Evolutionary conservation across 2,329 filamentous ascomycete species (phyloP).

Genomic region (Colletotrichum brevisporum): DNA sequence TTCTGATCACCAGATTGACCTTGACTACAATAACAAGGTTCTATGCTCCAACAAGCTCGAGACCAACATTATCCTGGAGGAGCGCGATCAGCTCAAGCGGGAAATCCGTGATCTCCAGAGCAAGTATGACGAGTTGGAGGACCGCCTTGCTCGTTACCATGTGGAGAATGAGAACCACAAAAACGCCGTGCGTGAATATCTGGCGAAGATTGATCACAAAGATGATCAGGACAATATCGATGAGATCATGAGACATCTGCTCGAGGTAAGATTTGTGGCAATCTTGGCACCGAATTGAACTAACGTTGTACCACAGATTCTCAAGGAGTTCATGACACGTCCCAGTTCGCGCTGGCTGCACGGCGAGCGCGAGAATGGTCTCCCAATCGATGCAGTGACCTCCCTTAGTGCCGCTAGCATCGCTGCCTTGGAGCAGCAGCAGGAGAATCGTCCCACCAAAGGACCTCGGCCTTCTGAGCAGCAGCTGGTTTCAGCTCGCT

Average conservation of each 20-base stretch:
- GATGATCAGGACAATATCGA: slow-evolving; percentile 36
- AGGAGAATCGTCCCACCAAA: slow-evolving; percentile 14
- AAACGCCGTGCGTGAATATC: slow-evolving; percentile 35
- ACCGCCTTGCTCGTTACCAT: slow-evolving; percentile 41
- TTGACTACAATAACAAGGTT: slow-evolving; percentile 51
- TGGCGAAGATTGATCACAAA: slow-evolving; percentile 35
- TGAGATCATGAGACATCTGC: slow-evolving; percentile 47
- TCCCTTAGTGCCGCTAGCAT: slow-evolving; percentile 31
- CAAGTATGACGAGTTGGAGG: slow-evolving; percentile 41
- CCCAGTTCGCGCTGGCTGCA: slow-evolving; percentile 33
- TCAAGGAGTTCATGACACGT: slow-evolving; percentile 30
- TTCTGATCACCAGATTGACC: slow-evolving; percentile 47
- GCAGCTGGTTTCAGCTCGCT: slow-evolving; percentile 8
- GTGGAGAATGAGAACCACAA: slow-evolving; percentile 39
- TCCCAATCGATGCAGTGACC: slow-evolving; percentile 19
- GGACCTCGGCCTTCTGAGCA: neutral
- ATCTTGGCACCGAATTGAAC: too few species aligned
- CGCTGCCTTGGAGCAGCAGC: slow-evolving; percentile 34
- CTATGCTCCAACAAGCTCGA: slow-evolving; percentile 41
- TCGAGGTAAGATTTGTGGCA: slow-evolving; percentile 21
- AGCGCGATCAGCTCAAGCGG: slow-evolving; percentile 37
- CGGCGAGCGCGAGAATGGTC: slow-evolving; percentile 16
- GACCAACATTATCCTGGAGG: slow-evolving; percentile 34
- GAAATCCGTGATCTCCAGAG: slow-evolving; percentile 46
- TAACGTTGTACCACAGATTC: slow-evolving; percentile 5